A percentile compares a stretch with the other conserved stretches of the same genome.
These are phyloP conservation scores for Podospora anserina DNA, from an alignment of 495 filamentous ascomycete genomes.

Conservation along the genomic window DNA sequence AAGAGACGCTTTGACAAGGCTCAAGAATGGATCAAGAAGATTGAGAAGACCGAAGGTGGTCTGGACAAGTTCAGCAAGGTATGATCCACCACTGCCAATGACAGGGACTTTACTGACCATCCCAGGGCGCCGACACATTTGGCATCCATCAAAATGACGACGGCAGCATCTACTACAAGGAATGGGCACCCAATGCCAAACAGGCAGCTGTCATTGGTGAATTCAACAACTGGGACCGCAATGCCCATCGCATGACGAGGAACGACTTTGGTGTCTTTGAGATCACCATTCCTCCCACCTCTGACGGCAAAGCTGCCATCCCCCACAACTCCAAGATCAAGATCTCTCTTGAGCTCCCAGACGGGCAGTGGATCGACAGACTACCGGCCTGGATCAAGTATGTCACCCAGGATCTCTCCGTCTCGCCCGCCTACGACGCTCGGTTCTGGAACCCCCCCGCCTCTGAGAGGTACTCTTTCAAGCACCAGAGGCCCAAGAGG, in stretches of 20 bases:
- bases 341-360: constrained; percentile 81
- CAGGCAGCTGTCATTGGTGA: constrained; percentile 89
- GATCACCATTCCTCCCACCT: constrained; percentile 68
- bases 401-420: constrained; percentile 83
- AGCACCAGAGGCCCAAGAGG: constrained; percentile 77
- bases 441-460: constrained; percentile 94
- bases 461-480: constrained; percentile 72
- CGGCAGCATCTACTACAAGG: constrained; percentile 83
- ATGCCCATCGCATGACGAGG: constrained; percentile 80
- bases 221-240: constrained; percentile 90
- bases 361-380: constrained; percentile 77
- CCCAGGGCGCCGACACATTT: constrained; percentile 77
- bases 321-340: constrained; percentile 94
- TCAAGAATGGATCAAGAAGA: constrained; percentile 80
- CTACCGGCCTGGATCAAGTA: constrained; percentile 96
- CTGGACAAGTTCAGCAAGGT: constrained; percentile 90
- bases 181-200: constrained; percentile 92
- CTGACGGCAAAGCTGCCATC: constrained; percentile 71
- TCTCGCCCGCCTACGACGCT: constrained; percentile 89
- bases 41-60: constrained; percentile 81
- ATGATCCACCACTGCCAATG: not conserved
- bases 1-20: constrained; percentile 74
- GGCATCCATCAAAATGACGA: constrained; percentile 76
- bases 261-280: constrained; percentile 86
- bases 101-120: constrained; percentile 13